Conservation (phyloP, 1,284 basidiomycete genomes). For the Takashimella koratensis region DNA sequence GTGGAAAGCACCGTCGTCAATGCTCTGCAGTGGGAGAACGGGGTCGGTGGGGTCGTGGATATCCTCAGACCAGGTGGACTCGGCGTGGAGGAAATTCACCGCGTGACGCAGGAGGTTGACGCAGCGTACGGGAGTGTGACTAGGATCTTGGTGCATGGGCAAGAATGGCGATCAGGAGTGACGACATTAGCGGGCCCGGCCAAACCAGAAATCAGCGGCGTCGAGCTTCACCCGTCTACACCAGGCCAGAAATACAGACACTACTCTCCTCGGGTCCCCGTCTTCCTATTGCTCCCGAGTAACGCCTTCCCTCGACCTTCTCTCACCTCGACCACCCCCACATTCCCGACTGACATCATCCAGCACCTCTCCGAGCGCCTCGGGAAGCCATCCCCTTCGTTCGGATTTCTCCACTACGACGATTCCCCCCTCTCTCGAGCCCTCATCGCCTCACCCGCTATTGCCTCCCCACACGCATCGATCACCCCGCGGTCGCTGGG, state of each 20-base stretch:
- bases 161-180: slow-evolving; percentile 15
- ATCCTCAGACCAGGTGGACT: slow-evolving; percentile 89
- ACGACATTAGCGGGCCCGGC: not conserved
- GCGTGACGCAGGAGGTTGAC: slow-evolving; percentile 54
- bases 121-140: slow-evolving; percentile 29
- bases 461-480: not conserved
- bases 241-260: slow-evolving; percentile 99
- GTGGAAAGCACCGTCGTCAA: slow-evolving; percentile 96
- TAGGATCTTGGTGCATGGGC: slow-evolving; percentile 32
- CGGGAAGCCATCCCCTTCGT: slow-evolving; percentile 25
- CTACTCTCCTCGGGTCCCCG: slow-evolving; percentile 85
- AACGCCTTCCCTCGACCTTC: slow-evolving; percentile 47
- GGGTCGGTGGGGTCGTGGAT: slow-evolving; percentile 63
- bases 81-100: slow-evolving; percentile 80
- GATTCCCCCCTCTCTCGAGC: slow-evolving; percentile 53
- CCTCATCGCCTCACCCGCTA: not conserved
- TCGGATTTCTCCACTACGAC: slow-evolving; percentile 67
- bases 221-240: slow-evolving; percentile 68
- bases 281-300: slow-evolving; percentile 64
- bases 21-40: slow-evolving; percentile 59
- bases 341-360: slow-evolving; percentile 7
- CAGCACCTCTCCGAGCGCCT: not conserved
- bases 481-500: slow-evolving; percentile 58
- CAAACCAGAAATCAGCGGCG: not conserved
- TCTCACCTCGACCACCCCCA: slow-evolving; percentile 33